Conservation (phyloP, 2,329 filamentous ascomycete species). For the Penicillium sp. region DNA sequence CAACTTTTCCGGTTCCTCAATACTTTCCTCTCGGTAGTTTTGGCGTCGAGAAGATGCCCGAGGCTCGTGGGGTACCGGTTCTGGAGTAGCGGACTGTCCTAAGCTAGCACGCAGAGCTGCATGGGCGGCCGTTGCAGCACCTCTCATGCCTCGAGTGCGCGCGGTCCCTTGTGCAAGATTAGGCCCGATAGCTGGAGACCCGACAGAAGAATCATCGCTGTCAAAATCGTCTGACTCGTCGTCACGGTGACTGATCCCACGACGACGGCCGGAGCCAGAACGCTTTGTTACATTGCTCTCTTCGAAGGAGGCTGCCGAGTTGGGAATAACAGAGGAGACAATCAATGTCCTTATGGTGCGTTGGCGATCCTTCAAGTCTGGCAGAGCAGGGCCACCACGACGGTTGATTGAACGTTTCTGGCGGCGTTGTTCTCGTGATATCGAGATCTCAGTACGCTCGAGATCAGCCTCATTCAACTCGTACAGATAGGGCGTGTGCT, state of each 20-base stretch:
- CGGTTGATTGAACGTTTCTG: conserved; percentile 95
- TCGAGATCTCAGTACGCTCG: conserved; percentile 85
- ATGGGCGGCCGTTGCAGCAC: conserved; percentile 80
- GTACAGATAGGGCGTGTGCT: conserved; percentile 89
- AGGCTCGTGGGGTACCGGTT: conserved; percentile 69
- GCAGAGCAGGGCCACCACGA: conserved; percentile 83
- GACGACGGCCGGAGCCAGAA: conserved; percentile 59
- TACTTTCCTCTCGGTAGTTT: conserved; percentile 72
- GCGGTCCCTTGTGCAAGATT: conserved; percentile 68
- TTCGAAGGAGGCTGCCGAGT: conserved; percentile 74
- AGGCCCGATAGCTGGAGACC: conserved; percentile 77
- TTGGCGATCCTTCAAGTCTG: conserved; percentile 93
- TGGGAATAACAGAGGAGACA: conserved; percentile 88
- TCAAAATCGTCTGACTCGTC: conserved; percentile 89
- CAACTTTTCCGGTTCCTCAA: conserved; percentile 66
- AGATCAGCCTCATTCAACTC: conserved; percentile 88
- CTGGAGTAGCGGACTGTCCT: conserved; percentile 84
- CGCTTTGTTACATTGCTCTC: conserved; percentile 86
- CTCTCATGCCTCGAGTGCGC: conserved; percentile 82
- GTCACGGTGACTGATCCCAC: conserved; percentile 57
- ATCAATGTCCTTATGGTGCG: conserved; percentile 88
- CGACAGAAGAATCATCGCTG: conserved; percentile 80
- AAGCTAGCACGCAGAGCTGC: conserved; percentile 74
- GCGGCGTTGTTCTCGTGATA: conserved; percentile 86
- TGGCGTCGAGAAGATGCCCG: conserved; percentile 63